Percentiles rank a stretch among this genome's conserved stretches.
phyloP scores from a whole-genome alignment of 139 green algal species.

The Eudorina sp. region DNA sequence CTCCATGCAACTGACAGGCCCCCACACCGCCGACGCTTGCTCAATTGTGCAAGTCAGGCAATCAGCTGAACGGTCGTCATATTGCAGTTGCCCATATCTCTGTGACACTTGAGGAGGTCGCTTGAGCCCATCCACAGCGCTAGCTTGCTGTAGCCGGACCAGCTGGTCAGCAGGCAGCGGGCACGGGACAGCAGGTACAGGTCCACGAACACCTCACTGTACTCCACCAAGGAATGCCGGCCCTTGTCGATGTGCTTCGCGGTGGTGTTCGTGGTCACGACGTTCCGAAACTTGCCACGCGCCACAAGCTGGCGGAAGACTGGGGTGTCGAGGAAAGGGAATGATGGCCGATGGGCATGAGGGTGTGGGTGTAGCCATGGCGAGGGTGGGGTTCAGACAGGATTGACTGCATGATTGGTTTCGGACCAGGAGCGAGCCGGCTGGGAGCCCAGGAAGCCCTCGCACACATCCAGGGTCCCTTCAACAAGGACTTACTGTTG shows the following conservation, averaged over 20 bases:
- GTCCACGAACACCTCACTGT: background rate
- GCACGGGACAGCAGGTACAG: background rate
- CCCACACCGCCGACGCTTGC: no score
- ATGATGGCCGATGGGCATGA: background rate
- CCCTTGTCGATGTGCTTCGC: background rate
- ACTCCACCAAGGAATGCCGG: background rate
- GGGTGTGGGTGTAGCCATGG: background rate
- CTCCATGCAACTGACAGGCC: no score
- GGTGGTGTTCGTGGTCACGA: background rate
- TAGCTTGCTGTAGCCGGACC: background rate
- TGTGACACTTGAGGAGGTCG: background rate
- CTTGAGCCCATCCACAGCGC: background rate
- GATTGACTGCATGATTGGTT: background rate
- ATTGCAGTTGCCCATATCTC: no score
- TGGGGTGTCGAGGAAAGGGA: background rate
- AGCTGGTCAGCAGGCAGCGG: slow-evolving; percentile 23
- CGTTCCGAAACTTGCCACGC: background rate
- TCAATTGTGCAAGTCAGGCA: no score
- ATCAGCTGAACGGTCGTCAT: no score
- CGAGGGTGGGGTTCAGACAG: background rate
- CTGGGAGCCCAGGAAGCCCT: background rate
- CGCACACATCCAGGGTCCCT: background rate
- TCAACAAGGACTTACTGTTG: background rate
- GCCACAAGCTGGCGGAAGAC: background rate
- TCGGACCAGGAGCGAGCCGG: background rate